Evolutionary conservation across 768 basidiomycete genomes (phyloP).

Genomic region (Amanita rimosa): DNA sequence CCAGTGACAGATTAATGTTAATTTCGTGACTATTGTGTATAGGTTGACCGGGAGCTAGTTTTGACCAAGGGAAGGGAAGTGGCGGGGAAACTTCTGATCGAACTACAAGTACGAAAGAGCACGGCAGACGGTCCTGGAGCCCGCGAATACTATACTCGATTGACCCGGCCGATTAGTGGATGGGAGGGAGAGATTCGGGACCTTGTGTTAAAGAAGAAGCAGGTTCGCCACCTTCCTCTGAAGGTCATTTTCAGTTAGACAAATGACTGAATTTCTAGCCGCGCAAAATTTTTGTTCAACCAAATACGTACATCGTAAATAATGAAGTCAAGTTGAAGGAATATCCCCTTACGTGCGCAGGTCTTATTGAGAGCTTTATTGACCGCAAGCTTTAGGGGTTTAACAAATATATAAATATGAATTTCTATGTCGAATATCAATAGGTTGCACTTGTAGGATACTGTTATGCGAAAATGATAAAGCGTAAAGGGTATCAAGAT

Average conservation of each 20-base stretch:
- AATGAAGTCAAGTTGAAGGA: conserved; percentile 69
- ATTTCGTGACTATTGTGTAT: background rate
- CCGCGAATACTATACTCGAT: conserved; percentile 65
- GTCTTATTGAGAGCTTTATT: conserved; percentile 74
- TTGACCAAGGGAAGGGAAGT: conserved; percentile 53
- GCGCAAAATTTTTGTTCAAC: conserved; percentile 78
- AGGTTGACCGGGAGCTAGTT: conserved; percentile 68
- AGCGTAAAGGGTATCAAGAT: background rate
- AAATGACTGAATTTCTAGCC: conserved; percentile 33
- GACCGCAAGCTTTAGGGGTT: conserved; percentile 43
- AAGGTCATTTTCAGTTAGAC: background rate
- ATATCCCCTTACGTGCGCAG: conserved; percentile 62
- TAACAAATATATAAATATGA: conserved; percentile 3
- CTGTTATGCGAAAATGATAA: background rate
- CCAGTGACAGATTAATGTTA: background rate
- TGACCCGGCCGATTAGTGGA: conserved; percentile 60
- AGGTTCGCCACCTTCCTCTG: conserved; percentile 24
- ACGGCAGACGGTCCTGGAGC: conserved; percentile 77
- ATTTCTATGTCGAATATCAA: conserved; percentile 8
- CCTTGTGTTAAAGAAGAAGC: conserved; percentile 69
- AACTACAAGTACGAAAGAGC: conserved; percentile 78
- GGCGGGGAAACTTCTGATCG: conserved; percentile 64
- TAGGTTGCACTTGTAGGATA: conserved; percentile 3
- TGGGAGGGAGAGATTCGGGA: conserved; percentile 74
- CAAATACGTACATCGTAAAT: conserved; percentile 60